Percentiles rank a stretch among this genome's conserved stretches.
Conservation (phyloP, 106 monocot genomes). For the Agapanthus africanus region DNA sequence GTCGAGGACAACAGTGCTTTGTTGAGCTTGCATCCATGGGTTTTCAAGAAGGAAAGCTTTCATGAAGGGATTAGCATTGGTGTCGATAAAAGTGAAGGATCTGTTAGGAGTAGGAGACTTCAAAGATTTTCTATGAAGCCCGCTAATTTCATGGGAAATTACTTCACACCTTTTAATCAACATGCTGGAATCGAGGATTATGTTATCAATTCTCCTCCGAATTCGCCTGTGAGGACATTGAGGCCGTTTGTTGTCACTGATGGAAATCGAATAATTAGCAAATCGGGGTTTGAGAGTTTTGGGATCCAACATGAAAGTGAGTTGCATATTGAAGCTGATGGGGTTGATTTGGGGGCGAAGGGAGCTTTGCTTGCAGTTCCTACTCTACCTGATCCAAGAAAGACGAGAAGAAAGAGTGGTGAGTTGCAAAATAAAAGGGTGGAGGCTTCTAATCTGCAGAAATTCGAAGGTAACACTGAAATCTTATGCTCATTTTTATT, state of each 20-base stretch:
- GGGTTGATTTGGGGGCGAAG: not conserved
- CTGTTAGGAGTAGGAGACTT: constrained; percentile 1
- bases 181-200: constrained; percentile 29
- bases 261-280: constrained; percentile 28
- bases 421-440: constrained; percentile 8
- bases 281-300: constrained; percentile 9
- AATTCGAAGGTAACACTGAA: constrained; percentile 11
- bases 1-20: constrained; percentile 25
- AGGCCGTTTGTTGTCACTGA: constrained; percentile 26
- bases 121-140: constrained; percentile 18
- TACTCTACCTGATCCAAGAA: constrained; percentile 17
- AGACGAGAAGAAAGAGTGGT: constrained; percentile 18
- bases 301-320: not conserved
- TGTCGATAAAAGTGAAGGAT: constrained; percentile 2
- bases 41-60: constrained; percentile 30
- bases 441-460: not conserved
- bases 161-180: constrained; percentile 23
- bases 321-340: constrained; percentile 3
- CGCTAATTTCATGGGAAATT: constrained; percentile 22
- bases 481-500: not conserved
- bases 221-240: too few relatives aligned
- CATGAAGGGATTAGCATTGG: not conserved
- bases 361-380: constrained; percentile 9
- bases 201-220: constrained; percentile 15
- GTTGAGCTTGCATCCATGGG: constrained; percentile 66